Percentiles rank a stretch among this genome's conserved stretches.
Evolutionary conservation across 495 filamentous ascomycete genomes (phyloP).

Genomic region (Aspergillus panamensis): DNA sequence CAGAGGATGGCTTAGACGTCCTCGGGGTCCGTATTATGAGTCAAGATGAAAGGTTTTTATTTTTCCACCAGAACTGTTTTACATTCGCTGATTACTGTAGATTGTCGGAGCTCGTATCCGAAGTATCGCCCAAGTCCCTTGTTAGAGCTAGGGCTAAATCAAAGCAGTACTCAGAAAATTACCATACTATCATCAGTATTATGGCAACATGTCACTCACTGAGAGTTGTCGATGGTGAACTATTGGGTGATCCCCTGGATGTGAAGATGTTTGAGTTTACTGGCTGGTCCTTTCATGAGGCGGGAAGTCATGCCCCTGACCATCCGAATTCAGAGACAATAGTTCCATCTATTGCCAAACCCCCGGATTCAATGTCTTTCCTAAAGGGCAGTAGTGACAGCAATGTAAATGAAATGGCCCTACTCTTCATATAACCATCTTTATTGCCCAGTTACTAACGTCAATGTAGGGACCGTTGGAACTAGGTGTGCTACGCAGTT

Average conservation of each 20-base stretch:
- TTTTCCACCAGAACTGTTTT: background rate
- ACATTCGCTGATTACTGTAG: slow-evolving; percentile 29
- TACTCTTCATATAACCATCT: background rate
- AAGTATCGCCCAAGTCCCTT: slow-evolving; percentile 53
- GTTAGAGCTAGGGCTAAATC: slow-evolving; percentile 48
- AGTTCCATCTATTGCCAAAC: slow-evolving; percentile 79
- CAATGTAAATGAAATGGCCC: slow-evolving; percentile 29
- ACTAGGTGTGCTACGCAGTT: slow-evolving; percentile 80
- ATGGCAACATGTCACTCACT: slow-evolving; percentile 99
- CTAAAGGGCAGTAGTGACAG: slow-evolving; percentile 10
- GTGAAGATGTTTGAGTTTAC: slow-evolving; percentile 99
- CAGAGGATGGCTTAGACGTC: slow-evolving; percentile 95
- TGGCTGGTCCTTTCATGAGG: slow-evolving; percentile 87
- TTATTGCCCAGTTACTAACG: background rate
- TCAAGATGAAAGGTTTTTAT: slow-evolving; percentile 46
- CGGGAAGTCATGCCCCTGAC: slow-evolving; percentile 47
- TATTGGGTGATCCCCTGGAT: slow-evolving; percentile 92
- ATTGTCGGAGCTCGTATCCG: slow-evolving; percentile 59
- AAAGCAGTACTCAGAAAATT: slow-evolving; percentile 56
- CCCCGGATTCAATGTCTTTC: slow-evolving; percentile 45
- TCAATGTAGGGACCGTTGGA: slow-evolving; percentile 53
- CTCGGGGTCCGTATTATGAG: slow-evolving; percentile 79
- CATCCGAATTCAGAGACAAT: slow-evolving; percentile 58
- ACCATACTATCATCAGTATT: slow-evolving; percentile 74
- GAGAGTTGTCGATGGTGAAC: slow-evolving; percentile 76